Percentiles rank a stretch among this genome's conserved stretches.
phyloP scores from a whole-genome alignment of 75 land plant species.

The Isoetes taiwanensis region DNA sequence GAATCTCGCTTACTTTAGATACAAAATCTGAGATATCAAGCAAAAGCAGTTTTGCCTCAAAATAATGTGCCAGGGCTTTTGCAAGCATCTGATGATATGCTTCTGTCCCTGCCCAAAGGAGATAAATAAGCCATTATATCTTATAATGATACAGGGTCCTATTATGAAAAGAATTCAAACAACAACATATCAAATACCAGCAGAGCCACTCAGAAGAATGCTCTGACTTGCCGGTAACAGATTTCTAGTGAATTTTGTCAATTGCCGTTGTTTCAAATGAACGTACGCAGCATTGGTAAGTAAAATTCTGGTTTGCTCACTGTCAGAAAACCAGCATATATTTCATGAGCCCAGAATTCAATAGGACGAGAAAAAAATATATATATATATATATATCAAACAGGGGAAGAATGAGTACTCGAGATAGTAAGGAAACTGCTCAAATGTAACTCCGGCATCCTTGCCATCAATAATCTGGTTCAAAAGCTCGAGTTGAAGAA shows the following conservation, averaged over 20 bases:
- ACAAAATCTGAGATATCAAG: constrained; percentile 69
- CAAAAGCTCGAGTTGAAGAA: constrained; percentile 45
- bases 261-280: constrained; percentile 57
- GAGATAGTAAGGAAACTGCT: constrained; percentile 71
- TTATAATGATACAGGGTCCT: not conserved
- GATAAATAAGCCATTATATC: not conserved
- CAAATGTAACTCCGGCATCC: constrained; percentile 46
- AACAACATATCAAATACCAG: constrained; percentile 26
- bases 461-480: constrained; percentile 40
- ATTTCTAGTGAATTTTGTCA: constrained; percentile 53
- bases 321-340: constrained; percentile 9
- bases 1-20: constrained; percentile 60
- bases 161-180: not conserved
- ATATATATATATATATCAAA: not conserved
- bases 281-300: constrained; percentile 74
- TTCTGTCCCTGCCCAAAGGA: constrained; percentile 24
- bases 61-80: constrained; percentile 66
- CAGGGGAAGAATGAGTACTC: constrained; percentile 31
- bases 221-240: constrained; percentile 78
- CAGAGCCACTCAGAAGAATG: constrained; percentile 68
- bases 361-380: not conserved
- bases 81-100: constrained; percentile 84
- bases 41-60: constrained; percentile 65
- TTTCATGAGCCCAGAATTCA: not conserved
- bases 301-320: constrained; percentile 61